Base-by-base conservation (phyloP, 2,329 filamentous ascomycete genomes). In the Ampelomyces quisqualis region DNA sequence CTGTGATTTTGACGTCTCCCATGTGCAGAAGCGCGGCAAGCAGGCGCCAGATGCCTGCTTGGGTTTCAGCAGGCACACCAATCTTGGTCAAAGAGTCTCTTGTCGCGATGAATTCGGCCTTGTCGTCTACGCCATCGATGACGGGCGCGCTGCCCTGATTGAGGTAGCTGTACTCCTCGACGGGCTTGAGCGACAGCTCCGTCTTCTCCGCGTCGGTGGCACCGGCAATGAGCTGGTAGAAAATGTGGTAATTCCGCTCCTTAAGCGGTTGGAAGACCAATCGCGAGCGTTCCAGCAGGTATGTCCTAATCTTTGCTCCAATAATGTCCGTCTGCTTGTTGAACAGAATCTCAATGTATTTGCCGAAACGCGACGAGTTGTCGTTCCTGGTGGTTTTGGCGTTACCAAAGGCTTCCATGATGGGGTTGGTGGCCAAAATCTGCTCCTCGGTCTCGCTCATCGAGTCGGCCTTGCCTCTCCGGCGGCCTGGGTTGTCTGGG, bases 281-380 rank as follows among this genome's bases (percentile, higher is more conserved):
- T 73, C 93, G 85, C 48, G 93, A 97, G 46, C 93, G 87, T 70
- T 98, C 93, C 30, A 98, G 77, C 54, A 98, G 77, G 65, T 98
- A 98, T 40, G 90, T 96, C 58, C 93, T 81, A 65, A 98, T 98
- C 75, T 94, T 94, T 41, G 93, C 93, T 56, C 93, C 93, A 64
- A 97, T 96, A 60, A 98, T 98, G 68, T 94, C 93, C 49, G 89
- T 95, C 62, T 85, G 81, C 50, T 88, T 82, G 73, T 97, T 90
- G 70, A 98, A 98, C 89, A 97, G 91, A 67, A 98, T 98, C 74
- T 98, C 93, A 60, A 98, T 97, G 70, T 98, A 98, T 77, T 98
- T 98, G 69, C 93, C 93, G 71, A 98, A 98, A 63, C 93, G 83
- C 28, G 93, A 98, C 30, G 93, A 98, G 73, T 98, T 98, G 73